Conservation (phyloP, 108 stramenopile species). For the Pelagomonas calceolata region DNA sequence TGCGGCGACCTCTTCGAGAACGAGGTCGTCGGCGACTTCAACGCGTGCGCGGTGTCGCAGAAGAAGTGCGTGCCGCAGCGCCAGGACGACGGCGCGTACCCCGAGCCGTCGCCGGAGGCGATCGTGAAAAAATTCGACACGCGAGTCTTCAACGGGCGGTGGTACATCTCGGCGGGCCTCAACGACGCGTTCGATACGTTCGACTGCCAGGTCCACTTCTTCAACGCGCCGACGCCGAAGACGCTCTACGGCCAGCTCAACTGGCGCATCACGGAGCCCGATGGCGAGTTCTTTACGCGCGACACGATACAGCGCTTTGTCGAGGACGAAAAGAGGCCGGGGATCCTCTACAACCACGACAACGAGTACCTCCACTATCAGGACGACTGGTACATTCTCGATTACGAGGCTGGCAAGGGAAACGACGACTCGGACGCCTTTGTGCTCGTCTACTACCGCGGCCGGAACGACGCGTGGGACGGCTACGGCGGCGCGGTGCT, state of each 20-base stretch:
- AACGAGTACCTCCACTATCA: slow-evolving; percentile 93
- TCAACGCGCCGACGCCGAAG: slow-evolving; percentile 68
- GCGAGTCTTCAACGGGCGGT: slow-evolving; percentile 67
- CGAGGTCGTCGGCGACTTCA: slow-evolving; percentile 85
- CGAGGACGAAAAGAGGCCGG: slow-evolving; percentile 71
- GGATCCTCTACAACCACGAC: slow-evolving; percentile 78
- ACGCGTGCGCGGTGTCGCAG: slow-evolving; percentile 81
- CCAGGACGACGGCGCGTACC: slow-evolving; percentile 76
- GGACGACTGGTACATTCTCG: slow-evolving; percentile 93
- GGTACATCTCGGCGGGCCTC: slow-evolving; percentile 87
- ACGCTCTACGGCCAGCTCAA: slow-evolving; percentile 79
- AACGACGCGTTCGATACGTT: slow-evolving; percentile 82
- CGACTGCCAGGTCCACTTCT: slow-evolving; percentile 96
- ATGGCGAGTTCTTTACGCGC: slow-evolving; percentile 87
- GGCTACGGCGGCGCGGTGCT: slow-evolving; percentile 89
- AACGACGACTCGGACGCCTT: slow-evolving; percentile 68
- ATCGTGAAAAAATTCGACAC: slow-evolving; percentile 70
- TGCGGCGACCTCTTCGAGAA: slow-evolving; percentile 92
- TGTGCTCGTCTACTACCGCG: slow-evolving; percentile 87
- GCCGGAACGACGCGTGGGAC: slow-evolving; percentile 89
- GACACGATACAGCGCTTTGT: slow-evolving; percentile 77
- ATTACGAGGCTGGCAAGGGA: slow-evolving; percentile 59
- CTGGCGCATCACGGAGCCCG: slow-evolving; percentile 83
- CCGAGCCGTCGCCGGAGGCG: slow-evolving; percentile 48
- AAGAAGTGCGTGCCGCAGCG: slow-evolving; percentile 80